A percentile compares a stretch with the other conserved stretches of the same genome.
phyloP scores from a whole-genome alignment of 768 basidiomycete species.

The Brasilioporus rufonigricans region DNA sequence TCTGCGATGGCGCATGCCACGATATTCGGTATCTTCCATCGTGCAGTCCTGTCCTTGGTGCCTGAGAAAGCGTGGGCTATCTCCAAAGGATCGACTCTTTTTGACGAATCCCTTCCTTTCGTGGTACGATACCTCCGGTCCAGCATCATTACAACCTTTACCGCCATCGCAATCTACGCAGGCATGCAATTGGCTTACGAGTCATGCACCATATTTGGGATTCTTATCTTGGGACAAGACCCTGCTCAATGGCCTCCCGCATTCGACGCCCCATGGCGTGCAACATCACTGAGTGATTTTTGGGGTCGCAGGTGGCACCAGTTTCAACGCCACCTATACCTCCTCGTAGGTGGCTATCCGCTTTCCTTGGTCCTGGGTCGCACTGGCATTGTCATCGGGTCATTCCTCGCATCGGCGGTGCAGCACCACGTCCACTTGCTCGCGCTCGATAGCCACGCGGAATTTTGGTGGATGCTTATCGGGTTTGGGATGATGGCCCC shows the following conservation, averaged over 20 bases:
- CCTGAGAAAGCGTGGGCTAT: neutral
- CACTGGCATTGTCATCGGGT: neutral
- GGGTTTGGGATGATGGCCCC: constrained; percentile 6
- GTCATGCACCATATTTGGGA: neutral
- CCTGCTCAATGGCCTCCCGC: constrained; percentile 1
- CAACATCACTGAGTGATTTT: neutral
- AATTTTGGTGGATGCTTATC: neutral
- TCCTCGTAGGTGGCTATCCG: neutral
- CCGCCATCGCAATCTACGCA: neutral
- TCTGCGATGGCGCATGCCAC: neutral
- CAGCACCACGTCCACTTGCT: neutral
- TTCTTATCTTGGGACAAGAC: neutral
- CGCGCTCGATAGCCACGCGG: neutral
- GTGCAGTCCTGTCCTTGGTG: neutral
- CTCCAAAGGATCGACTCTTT: neutral
- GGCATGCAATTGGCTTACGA: neutral
- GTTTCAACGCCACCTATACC: neutral
- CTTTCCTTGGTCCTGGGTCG: neutral
- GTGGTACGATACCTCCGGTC: neutral
- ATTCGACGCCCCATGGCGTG: constrained; percentile 1
- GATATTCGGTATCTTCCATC: neutral
- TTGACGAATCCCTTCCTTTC: neutral
- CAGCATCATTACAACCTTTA: neutral
- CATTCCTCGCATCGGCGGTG: neutral
- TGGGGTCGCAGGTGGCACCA: constrained; percentile 7